Evolutionary conservation across 805 yeast genomes (phyloP), one percentile per base, ranked within the genome.

Genomic region (Candida jianshihensis): DNA sequence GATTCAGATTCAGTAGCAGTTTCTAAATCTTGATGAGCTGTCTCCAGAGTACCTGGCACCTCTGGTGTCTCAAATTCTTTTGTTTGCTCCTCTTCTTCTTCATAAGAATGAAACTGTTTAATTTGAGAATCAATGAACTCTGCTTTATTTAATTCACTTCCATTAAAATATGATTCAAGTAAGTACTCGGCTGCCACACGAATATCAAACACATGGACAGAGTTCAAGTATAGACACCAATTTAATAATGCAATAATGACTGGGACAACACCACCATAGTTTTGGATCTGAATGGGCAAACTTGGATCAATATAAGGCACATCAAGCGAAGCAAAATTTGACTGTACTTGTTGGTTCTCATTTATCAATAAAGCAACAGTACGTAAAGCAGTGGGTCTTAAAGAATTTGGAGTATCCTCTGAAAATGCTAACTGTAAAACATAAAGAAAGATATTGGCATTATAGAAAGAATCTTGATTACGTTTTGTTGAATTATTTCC

Each of bases 241-340:
- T 83, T 81, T 21, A 90, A 51, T 34, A 92, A 63, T 0, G 94
- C 87, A 20, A 71, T 66, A 0, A 81, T 67, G 0, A 85, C 94
- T 0, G 97, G 90, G 3, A 86, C 59, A 1, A 72, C 42, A 19
- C 44, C 49, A 5, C 54, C 63, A 34, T 48, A 58, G 5, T 46
- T 40, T 33, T 44, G 51, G 13, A 48, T 29, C 26, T 54, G 60
- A 6, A 47, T 30, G 0, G 78, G 77, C 36, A 75, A 50, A 5
- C 80, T 66, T 10, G 96, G 87, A 51, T 87, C 97, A 37, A 89
- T 67, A 53, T 81, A 86, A 0, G 98, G 98, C 7, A 92, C 96
- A 57, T 92, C 97, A 12, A 90, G 78, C 37, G 77, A 78, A 2
- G 87, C 69, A 48, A 90, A 81, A 39, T 75, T 75, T 12, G 63